A percentile compares a stretch with the other conserved stretches of the same genome.
phyloP scores from a whole-genome alignment of 2,329 filamentous ascomycete genomes.

The Phaeophleospora eucalypticola region DNA sequence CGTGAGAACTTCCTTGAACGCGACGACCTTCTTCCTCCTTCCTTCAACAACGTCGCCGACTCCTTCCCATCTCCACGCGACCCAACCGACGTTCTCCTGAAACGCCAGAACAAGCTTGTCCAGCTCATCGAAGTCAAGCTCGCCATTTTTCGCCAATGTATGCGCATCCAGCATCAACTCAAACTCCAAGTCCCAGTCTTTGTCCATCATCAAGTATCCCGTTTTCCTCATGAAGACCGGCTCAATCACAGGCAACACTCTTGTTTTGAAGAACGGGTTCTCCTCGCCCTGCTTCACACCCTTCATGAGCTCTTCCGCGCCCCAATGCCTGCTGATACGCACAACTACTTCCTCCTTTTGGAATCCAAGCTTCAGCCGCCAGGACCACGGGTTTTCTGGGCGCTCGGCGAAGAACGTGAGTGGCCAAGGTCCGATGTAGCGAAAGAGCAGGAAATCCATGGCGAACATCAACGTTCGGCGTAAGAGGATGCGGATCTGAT shows the following conservation, averaged over 20 bases:
- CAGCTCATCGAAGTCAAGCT: constrained; percentile 61
- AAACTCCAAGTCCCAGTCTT: constrained; percentile 86
- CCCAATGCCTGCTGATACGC: constrained; percentile 71
- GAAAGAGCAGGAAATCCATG: constrained; percentile 62
- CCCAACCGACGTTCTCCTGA: constrained; percentile 63
- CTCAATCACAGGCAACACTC: constrained; percentile 65
- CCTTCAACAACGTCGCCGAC: constrained; percentile 55
- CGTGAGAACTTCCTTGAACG: constrained; percentile 71
- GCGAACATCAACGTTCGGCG: constrained; percentile 63
- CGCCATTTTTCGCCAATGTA: constrained; percentile 60
- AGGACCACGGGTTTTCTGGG: constrained; percentile 62
- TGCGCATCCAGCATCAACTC: constrained; percentile 72
- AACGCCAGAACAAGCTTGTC: constrained; percentile 66
- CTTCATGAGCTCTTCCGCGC: constrained; percentile 52
- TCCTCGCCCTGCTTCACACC: constrained; percentile 52
- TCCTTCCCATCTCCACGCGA: constrained; percentile 43
- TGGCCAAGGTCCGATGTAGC: constrained; percentile 46
- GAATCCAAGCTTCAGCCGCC: constrained; percentile 74
- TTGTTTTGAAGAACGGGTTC: constrained; percentile 55
- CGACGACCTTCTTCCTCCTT: constrained; percentile 68
- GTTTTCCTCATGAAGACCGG: constrained; percentile 70
- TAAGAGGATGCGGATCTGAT: constrained; percentile 55
- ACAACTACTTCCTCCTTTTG: constrained; percentile 76
- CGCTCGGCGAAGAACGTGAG: constrained; percentile 55
- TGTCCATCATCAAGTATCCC: constrained; percentile 80